Conservation (phyloP, 192 early-diverging fungal species). For the Chytriomyces sp. region DNA sequence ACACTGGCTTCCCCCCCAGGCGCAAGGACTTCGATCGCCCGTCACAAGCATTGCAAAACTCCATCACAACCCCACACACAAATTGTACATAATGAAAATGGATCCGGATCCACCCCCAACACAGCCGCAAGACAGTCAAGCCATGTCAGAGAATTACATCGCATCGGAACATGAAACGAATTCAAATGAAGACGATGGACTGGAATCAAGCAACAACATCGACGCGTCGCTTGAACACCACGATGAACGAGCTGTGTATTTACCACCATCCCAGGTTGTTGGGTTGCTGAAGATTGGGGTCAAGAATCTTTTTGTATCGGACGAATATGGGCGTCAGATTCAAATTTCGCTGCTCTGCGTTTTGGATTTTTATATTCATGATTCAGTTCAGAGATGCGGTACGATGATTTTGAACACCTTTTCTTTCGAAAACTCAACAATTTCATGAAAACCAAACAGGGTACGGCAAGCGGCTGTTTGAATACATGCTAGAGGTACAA, state of each 20-base stretch:
- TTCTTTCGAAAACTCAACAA: neutral
- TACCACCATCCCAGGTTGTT: constrained; percentile 31
- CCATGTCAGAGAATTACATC: too few relatives aligned
- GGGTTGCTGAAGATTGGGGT: constrained; percentile 56
- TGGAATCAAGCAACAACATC: constrained; percentile 7
- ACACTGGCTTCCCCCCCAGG: constrained; percentile 12
- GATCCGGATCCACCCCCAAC: too few relatives aligned
- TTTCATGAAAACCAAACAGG: constrained; percentile 18
- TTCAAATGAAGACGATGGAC: neutral
- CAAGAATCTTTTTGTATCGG: constrained; percentile 55
- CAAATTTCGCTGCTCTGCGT: constrained; percentile 56
- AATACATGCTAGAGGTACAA: constrained; percentile 54
- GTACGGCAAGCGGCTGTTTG: constrained; percentile 54
- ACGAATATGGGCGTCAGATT: constrained; percentile 41
- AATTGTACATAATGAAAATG: constrained; percentile 46
- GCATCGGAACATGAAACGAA: constrained; percentile 2
- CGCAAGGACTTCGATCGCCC: constrained; percentile 49
- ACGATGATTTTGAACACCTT: constrained; percentile 3
- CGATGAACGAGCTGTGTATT: constrained; percentile 2
- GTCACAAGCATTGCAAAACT: constrained; percentile 49
- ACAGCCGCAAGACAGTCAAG: too few relatives aligned
- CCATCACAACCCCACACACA: constrained; percentile 41
- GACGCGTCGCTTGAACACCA: constrained; percentile 4
- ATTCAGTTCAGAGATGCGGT: constrained; percentile 46
- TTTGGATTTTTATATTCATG: constrained; percentile 59